Base-by-base conservation (phyloP, 2,329 filamentous ascomycete genomes). In the Sporothrix euskadiensis region DNA sequence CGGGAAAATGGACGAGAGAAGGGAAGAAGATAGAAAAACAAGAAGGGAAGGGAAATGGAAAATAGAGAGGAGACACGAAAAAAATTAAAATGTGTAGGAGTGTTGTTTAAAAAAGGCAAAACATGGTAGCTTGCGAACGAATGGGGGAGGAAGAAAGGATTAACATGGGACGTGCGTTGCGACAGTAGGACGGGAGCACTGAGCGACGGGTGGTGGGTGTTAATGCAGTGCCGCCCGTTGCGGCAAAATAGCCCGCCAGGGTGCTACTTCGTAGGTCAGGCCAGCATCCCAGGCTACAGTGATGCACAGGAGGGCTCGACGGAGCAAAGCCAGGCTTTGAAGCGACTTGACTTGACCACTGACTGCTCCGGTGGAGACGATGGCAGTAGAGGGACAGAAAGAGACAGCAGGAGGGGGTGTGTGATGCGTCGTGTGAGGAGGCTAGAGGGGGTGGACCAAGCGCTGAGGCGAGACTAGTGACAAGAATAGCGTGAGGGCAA, bases 211-310 rank as follows among this genome's bases (percentile, higher is more conserved):
- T 72, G 69, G 63, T 69, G 77, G 71, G 75, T 78, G 78, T 75
- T 77, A 77, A 78, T 75, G 74, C 74, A 73, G 74, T 77, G 78
- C 79, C 78, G 78, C 78, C 78, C 77, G 76, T 78, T 80, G 79
- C 80, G 80, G 80, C 78, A 82, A 81, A 80, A 80, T 78, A 80
- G 79, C 74, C 49, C 26, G 52, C 22, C 22, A 56, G 52, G n/a
- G n/a, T 30, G 52, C 52, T 26, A 22, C 52, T 5, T 9, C 22
- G 52, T 22, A 56, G 52, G 52, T 56, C 35, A 65, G 59, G 49
- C 35, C 35, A 35, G 8, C 35, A 35, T 35, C 35, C 65, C 44
- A 52, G 65, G 65, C 65, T 68, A n/a, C 65, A 68, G n/a, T 41
- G 63, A 41, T 49, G 41, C 44, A 66, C 70, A 70, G n/a, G 12